Evolutionary conservation across 208 protist species (phyloP).

Genomic region (Trypanosomatidae sp.): DNA sequence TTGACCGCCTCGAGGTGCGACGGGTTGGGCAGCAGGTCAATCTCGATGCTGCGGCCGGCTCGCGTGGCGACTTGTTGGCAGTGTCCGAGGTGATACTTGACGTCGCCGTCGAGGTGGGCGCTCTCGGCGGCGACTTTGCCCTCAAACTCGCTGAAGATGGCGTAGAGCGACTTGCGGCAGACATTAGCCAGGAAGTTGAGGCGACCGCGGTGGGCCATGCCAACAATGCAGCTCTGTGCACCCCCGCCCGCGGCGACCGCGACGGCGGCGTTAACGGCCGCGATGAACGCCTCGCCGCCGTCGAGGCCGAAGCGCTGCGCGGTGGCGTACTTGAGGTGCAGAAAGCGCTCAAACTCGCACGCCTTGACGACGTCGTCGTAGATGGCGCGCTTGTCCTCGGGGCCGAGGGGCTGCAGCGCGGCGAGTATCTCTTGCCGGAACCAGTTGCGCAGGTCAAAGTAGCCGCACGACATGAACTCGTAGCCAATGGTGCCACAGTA

Average conservation of each 20-base stretch:
- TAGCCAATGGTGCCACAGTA: conserved; percentile 91
- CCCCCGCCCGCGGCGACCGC: conserved; percentile 69
- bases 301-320: conserved; percentile 97
- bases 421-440: conserved; percentile 85
- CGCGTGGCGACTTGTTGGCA: conserved; percentile 42
- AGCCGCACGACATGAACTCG: conserved; percentile 95
- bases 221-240: conserved; percentile 88
- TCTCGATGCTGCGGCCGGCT: conserved; percentile 81
- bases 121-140: conserved; percentile 28
- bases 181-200: conserved; percentile 97
- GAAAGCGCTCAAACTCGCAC: conserved; percentile 90
- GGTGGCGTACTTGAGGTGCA: conserved; percentile 86
- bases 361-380: conserved; percentile 82
- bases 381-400: conserved; percentile 44
- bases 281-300: conserved; percentile 94
- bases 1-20: conserved; percentile 99
- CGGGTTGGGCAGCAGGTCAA: conserved; percentile 96
- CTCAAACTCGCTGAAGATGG: conserved; percentile 88
- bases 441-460: conserved; percentile 91
- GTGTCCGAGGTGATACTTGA: conserved; percentile 97
- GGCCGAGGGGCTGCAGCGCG: conserved; percentile 30
- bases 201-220: conserved; percentile 97
- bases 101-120: conserved; percentile 75
- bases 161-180: conserved; percentile 84
- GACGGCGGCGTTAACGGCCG: conserved; percentile 90